These are phyloP conservation scores for Tolypocladium paradoxum DNA, from an alignment of 2,329 filamentous ascomycete genomes.

Conservation along the genomic window DNA sequence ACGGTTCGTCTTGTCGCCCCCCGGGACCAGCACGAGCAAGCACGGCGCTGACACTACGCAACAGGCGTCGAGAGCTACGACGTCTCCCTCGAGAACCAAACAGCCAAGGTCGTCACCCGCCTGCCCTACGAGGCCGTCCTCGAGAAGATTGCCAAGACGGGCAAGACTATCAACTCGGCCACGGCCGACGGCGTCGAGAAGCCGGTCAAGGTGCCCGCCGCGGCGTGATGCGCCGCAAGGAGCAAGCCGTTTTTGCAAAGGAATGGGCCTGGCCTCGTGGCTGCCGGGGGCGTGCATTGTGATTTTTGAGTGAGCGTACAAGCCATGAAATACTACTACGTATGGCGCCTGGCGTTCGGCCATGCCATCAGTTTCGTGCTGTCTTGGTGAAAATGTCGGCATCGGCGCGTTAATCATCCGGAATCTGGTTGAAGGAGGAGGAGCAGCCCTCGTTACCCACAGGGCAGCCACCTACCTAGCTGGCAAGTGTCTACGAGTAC, in stretches of 20 bases:
- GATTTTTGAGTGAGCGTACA: neutral
- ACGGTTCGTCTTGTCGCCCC: constrained; percentile 56
- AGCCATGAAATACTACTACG: neutral
- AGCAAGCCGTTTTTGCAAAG: neutral
- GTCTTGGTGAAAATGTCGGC: too few relatives aligned
- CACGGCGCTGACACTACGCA: neutral
- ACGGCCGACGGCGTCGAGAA: constrained; percentile 55
- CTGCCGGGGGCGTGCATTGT: neutral
- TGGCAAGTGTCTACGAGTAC: too few relatives aligned
- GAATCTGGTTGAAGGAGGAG: neutral
- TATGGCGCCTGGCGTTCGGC: neutral
- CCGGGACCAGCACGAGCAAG: neutral
- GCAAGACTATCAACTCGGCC: constrained; percentile 77
- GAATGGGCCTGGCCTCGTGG: neutral
- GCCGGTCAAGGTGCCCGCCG: constrained; percentile 36
- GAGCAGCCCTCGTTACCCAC: neutral
- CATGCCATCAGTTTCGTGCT: too few relatives aligned
- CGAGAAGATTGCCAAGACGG: constrained; percentile 85
- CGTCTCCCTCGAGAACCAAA: constrained; percentile 79
- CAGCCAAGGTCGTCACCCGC: constrained; percentile 61
- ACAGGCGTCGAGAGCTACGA: constrained; percentile 81
- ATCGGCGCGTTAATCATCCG: neutral
- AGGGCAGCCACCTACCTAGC: too few relatives aligned
- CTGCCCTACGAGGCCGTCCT: constrained; percentile 74
- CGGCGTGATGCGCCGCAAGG: constrained; percentile 9